Evolutionary conservation across 441 rosid species (phyloP).

Genomic region (Brassica balearica): DNA sequence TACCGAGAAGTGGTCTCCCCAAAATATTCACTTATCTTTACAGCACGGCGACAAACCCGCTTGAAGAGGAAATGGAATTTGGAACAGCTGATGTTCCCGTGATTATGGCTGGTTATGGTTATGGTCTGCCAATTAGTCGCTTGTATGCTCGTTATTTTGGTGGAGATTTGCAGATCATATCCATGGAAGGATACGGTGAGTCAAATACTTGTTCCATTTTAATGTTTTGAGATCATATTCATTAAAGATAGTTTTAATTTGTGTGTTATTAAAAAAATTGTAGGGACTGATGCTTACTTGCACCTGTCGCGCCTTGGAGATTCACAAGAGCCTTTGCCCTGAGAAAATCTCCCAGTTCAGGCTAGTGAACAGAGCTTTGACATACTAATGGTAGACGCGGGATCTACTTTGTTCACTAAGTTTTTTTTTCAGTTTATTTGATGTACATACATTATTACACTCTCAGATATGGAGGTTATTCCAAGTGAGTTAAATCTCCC

Average conservation of each 20-base stretch:
- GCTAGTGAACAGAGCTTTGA: slow-evolving; percentile 34
- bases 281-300: slow-evolving; percentile 95
- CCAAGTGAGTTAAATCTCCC: slow-evolving; percentile 35
- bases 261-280: not conserved
- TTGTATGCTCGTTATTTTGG: slow-evolving; percentile 94
- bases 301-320: slow-evolving; percentile 84
- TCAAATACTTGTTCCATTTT: slow-evolving; percentile 11
- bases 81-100: slow-evolving; percentile 64
- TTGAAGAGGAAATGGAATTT: slow-evolving; percentile 67
- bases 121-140: slow-evolving; percentile 92
- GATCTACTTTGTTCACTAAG: slow-evolving; percentile 26
- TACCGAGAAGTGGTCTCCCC: slow-evolving; percentile 94
- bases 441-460: slow-evolving; percentile 38
- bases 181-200: slow-evolving; percentile 99
- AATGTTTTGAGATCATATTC: slow-evolving; percentile 66
- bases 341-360: slow-evolving; percentile 13
- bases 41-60: slow-evolving; percentile 88
- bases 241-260: too few species aligned
- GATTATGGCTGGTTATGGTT: slow-evolving; percentile 98
- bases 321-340: slow-evolving; percentile 78
- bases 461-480: slow-evolving; percentile 32
- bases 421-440: not conserved
- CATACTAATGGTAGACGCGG: slow-evolving; percentile 33
- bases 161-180: slow-evolving; percentile 93
- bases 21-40: slow-evolving; percentile 94